Evolutionary conservation across 2,329 filamentous ascomycete genomes (phyloP).

Genomic region (Rhytidhysteron rufulum): DNA sequence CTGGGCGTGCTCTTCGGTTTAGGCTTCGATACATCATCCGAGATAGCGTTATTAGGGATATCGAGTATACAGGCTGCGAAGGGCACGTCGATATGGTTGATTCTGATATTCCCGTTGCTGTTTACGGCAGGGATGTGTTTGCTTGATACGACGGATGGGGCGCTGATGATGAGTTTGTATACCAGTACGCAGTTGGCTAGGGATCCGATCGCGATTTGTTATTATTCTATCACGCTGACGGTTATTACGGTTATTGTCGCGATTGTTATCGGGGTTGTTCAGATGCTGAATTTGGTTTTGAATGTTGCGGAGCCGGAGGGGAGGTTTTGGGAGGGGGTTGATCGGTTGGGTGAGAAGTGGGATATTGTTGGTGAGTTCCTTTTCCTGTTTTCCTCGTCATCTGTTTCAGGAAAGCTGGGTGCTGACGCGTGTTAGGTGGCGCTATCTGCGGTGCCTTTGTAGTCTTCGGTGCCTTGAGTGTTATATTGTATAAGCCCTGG

Average conservation of each 20-base stretch:
- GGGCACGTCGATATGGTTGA: conserved; percentile 90
- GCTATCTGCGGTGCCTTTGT: conserved; percentile 83
- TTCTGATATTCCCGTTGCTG: conserved; percentile 82
- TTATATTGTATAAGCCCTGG: conserved; percentile 79
- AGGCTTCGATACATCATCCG: conserved; percentile 92
- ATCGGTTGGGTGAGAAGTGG: conserved; percentile 71
- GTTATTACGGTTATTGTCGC: conserved; percentile 79
- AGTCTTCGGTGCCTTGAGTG: conserved; percentile 68
- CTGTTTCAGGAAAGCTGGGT: neutral
- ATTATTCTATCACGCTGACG: conserved; percentile 88
- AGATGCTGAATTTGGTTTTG: conserved; percentile 73
- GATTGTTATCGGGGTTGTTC: conserved; percentile 79
- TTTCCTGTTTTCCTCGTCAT: conserved; percentile 3
- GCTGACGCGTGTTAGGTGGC: conserved; percentile 43
- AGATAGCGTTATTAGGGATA: conserved; percentile 88
- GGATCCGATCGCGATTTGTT: conserved; percentile 84
- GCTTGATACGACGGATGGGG: conserved; percentile 86
- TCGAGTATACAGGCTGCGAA: conserved; percentile 79
- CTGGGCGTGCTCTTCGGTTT: conserved; percentile 81
- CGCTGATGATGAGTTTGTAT: conserved; percentile 92
- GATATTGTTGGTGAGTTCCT: conserved; percentile 65
- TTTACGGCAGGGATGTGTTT: conserved; percentile 97
- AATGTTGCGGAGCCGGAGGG: conserved; percentile 72
- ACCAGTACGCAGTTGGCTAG: conserved; percentile 72
- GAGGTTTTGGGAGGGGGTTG: conserved; percentile 86